A percentile compares a stretch with the other conserved stretches of the same genome.
Conservation (phyloP, 176 grass and related monocot species). For the Eremochloa ophiuroides region DNA sequence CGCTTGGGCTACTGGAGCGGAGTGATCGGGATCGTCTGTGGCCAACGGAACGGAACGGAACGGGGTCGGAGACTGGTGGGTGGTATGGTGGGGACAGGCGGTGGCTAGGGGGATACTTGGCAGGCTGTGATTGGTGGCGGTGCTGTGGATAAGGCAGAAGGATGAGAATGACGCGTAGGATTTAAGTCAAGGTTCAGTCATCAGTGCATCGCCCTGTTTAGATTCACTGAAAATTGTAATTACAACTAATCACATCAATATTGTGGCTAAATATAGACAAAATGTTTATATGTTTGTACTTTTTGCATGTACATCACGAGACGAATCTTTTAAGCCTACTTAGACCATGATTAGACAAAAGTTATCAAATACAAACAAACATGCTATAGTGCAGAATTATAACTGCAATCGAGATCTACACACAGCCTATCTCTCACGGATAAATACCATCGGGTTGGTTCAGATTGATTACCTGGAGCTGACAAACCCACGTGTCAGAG, state of each 20-base stretch:
- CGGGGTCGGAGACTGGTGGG: background rate
- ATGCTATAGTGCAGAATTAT: too few species aligned
- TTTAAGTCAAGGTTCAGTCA: constrained; percentile 10
- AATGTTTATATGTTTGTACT: too few species aligned
- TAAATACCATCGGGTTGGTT: background rate
- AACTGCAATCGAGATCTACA: too few species aligned
- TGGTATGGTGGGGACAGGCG: background rate
- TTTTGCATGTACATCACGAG: too few species aligned
- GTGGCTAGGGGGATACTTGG: background rate
- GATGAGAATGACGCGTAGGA: constrained; percentile 34
- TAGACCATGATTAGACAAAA: too few species aligned
- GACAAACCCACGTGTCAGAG: background rate
- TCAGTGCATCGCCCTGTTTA: background rate
- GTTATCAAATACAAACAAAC: too few species aligned
- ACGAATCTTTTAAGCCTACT: too few species aligned
- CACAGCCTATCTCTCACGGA: too few species aligned
- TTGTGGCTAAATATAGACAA: too few species aligned
- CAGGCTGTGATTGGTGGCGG: background rate
- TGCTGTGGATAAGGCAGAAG: constrained; percentile 30
- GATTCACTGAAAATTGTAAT: too few species aligned
- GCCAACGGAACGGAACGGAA: background rate
- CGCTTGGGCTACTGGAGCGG: too few species aligned
- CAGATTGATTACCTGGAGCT: background rate
- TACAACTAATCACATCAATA: too few species aligned
- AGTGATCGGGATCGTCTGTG: constrained; percentile 23